Percentiles rank a stretch among this genome's conserved stretches.
Conservation (phyloP, 345 rosid species). For the Pelargonium nanum region DNA sequence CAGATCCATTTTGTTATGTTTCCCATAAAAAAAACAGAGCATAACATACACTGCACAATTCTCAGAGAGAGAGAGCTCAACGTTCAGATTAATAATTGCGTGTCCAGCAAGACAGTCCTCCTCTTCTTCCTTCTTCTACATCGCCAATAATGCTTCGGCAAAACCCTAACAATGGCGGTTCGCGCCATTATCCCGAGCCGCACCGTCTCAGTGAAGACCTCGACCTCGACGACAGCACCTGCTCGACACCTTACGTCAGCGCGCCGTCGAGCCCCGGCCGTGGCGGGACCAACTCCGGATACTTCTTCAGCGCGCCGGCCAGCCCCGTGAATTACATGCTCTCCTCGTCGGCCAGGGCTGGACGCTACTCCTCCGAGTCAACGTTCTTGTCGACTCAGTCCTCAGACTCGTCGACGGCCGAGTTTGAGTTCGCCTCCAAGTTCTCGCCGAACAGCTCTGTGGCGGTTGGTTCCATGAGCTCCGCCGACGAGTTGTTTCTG, state of each 20-base stretch:
- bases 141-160: background rate
- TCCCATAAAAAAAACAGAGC: background rate
- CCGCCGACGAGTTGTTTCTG: constrained; percentile 83
- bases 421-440: constrained; percentile 78
- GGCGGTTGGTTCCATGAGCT: constrained; percentile 56
- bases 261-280: constrained; percentile 97
- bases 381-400: constrained; percentile 1
- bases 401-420: constrained; percentile 25
- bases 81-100: background rate
- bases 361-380: background rate
- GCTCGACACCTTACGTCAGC: constrained; percentile 90
- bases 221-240: constrained; percentile 41
- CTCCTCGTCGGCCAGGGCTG: constrained; percentile 14
- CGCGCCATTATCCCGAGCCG: background rate
- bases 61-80: background rate
- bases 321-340: constrained; percentile 84
- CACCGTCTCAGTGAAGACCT: background rate
- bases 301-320: constrained; percentile 87
- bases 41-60: background rate
- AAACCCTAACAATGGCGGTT: constrained; percentile 5
- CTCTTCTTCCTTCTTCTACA: too few species aligned
- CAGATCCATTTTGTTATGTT: background rate
- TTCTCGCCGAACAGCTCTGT: constrained; percentile 31
- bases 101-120: background rate
- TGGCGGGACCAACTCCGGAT: constrained; percentile 32